Evolutionary conservation across 257 asterid species (phyloP).

Genomic region (Solanum infundibuliforme): DNA sequence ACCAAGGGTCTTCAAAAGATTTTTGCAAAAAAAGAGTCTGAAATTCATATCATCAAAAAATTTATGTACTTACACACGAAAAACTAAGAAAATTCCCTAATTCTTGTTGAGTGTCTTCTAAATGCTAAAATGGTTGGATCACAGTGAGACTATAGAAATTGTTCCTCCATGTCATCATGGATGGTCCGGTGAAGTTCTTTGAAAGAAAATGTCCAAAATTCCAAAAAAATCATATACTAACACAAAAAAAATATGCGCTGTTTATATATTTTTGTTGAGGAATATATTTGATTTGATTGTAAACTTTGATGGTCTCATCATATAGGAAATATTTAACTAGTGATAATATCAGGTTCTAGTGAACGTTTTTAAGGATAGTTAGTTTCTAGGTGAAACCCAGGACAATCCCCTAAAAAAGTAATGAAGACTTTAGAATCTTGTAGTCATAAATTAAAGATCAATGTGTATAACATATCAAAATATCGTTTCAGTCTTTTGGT

Average conservation of each 20-base stretch:
- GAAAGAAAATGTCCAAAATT: neutral
- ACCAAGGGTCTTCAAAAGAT: neutral
- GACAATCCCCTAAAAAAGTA: neutral
- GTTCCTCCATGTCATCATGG: neutral
- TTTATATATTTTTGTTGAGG: neutral
- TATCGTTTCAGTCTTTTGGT: neutral
- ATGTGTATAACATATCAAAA: no score
- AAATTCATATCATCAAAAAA: no score
- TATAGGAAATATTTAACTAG: neutral
- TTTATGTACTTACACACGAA: no score
- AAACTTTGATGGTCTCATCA: neutral
- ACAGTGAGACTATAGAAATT: no score
- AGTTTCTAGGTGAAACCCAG: neutral
- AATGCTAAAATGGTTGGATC: neutral
- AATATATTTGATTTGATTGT: no score
- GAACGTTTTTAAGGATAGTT: neutral
- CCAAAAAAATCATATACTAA: no score
- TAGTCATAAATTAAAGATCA: neutral
- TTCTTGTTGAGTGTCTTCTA: neutral
- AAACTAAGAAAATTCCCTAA: neutral
- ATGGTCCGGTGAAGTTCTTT: neutral
- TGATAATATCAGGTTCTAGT: neutral
- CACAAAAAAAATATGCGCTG: neutral
- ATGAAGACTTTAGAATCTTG: no score
- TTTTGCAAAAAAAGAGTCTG: no score